Base-by-base conservation (phyloP, 495 filamentous ascomycete species). In the Penicillium verhagenii region DNA sequence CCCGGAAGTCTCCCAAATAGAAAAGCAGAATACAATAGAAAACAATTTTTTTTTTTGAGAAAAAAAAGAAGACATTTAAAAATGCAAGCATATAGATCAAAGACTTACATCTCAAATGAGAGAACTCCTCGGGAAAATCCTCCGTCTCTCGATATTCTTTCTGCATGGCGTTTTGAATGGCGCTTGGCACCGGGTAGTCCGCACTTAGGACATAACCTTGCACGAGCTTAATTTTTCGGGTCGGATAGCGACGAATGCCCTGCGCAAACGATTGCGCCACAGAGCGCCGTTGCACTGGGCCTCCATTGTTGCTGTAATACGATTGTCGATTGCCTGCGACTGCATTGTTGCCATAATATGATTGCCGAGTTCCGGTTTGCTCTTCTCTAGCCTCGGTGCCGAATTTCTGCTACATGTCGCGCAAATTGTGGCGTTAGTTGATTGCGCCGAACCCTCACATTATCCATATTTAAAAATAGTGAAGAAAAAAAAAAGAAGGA, bases 121-220 rank as follows among this genome's bases (percentile, higher is more conserved):
- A 86, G 66, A 98, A 97, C 70, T 98, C 94, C 63, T 96, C 92
- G 67, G 83, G 91, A 40, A 51, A 50, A 57, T 88, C 88, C 72
- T 97, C 91, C 21, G 89, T 72, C 63, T 96, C 89, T 50, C 89
- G 80, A 66, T 97, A 98, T 68, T 93, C 90, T 7, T 88, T 75
- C 72, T 98, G 90, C 21, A 97, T 82, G 44, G 95, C 91, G 69
- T 98, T 97, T 67, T 95, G 88, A 67, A 98, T 97, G 47, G 94
- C 92, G 71, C 90, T 95, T 39, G 94, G 94, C 11, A 96, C 94
- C 0, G 95, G 93, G 71, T 98, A 96, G 71, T 97, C 93, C 59
- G 96, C 89, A 72, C 92, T 96, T 63, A 98, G 80, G 61, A 97
- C 94, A 52, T 88, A 89, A 53, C 92, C 92, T 72, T 97, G 91